These are phyloP conservation scores for Quercus ilex DNA, from an alignment of 306 rosid genomes.

Conservation along the genomic window DNA sequence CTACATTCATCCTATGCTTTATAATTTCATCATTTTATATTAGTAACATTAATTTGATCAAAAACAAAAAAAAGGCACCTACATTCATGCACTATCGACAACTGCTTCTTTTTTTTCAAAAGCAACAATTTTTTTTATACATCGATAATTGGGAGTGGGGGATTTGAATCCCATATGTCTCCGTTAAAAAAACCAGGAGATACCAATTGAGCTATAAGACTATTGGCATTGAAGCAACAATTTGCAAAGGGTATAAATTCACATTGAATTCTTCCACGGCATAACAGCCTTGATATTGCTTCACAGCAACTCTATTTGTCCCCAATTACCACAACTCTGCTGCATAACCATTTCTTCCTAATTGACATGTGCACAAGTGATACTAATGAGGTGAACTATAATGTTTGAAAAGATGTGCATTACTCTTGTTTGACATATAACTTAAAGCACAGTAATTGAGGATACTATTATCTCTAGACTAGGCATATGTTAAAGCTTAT, in stretches of 20 bases:
- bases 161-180: too few species aligned
- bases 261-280: not conserved
- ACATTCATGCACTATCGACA: not conserved
- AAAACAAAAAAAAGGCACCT: not conserved
- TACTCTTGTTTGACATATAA: not conserved
- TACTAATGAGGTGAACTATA: too few species aligned
- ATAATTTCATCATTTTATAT: not conserved
- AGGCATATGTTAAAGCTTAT: too few species aligned
- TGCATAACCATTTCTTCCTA: not conserved
- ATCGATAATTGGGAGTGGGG: too few species aligned
- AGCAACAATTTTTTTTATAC: too few species aligned
- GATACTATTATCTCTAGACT: too few species aligned
- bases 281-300: not conserved
- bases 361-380: not conserved
- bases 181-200: too few species aligned
- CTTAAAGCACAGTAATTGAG: not conserved
- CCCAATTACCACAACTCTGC: not conserved
- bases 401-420: not conserved
- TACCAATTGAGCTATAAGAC: too few species aligned
- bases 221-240: not conserved
- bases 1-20: not conserved
- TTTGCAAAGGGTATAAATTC: not conserved
- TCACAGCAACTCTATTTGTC: not conserved
- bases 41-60: too few species aligned
- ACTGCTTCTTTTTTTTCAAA: too few species aligned